Evolutionary conservation across 1,139 yeast genomes (phyloP).

Genomic region (Sugiyamaella castrensis): DNA sequence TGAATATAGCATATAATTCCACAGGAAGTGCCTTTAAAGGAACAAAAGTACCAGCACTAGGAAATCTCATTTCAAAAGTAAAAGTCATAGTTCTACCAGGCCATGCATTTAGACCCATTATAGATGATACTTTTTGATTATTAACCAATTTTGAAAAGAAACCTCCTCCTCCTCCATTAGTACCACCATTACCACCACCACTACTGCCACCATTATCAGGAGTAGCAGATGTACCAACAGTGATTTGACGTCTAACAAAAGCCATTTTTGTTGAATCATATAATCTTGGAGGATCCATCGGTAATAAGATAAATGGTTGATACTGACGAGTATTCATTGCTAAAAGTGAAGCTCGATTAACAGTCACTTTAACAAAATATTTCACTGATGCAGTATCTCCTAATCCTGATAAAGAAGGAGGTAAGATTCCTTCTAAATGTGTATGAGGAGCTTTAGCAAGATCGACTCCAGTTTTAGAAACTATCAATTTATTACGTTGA

Average conservation of each 20-base stretch:
- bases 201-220: slow-evolving; percentile 2
- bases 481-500: slow-evolving; percentile 40
- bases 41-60: slow-evolving; percentile 24
- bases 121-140: slow-evolving; percentile 13
- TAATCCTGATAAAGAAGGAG: slow-evolving; percentile 54
- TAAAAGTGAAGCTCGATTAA: slow-evolving; percentile 52
- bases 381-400: slow-evolving; percentile 47
- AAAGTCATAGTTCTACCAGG: slow-evolving; percentile 20
- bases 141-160: slow-evolving; percentile 12
- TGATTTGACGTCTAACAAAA: slow-evolving; percentile 32
- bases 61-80: slow-evolving; percentile 31
- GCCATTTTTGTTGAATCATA: slow-evolving; percentile 31
- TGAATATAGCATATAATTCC: slow-evolving; percentile 25
- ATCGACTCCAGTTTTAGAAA: slow-evolving; percentile 35
- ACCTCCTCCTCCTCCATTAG: slow-evolving; percentile 13
- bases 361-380: slow-evolving; percentile 59
- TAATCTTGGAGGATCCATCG: slow-evolving; percentile 45
- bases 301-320: slow-evolving; percentile 54
- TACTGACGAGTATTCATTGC: slow-evolving; percentile 49
- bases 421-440: slow-evolving; percentile 48
- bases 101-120: slow-evolving; percentile 21
- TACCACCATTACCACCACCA: slow-evolving; percentile 5
- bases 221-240: slow-evolving; percentile 17
- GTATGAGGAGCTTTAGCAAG: slow-evolving; percentile 29
- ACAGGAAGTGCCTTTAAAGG: slow-evolving; percentile 31